A percentile compares a stretch with the other conserved stretches of the same genome.
These are phyloP conservation scores for Fusarium proliferatum DNA, from an alignment of 2,329 filamentous ascomycete genomes.

Conservation along the genomic window DNA sequence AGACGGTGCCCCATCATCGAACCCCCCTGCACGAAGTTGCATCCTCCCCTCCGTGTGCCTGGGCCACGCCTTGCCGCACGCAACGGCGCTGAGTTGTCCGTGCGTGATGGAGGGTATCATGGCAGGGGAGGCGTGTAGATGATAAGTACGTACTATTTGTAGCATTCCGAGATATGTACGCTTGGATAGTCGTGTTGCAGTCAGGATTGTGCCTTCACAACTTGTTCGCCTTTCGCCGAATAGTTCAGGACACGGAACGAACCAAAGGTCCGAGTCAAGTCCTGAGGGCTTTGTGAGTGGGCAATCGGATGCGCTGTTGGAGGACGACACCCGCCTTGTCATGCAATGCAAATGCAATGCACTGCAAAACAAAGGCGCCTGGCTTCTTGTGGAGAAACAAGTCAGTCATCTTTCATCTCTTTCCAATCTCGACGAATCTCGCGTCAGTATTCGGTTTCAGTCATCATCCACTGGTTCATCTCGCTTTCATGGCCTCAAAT, in stretches of 20 bases:
- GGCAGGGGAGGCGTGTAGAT: slow-evolving; percentile 33
- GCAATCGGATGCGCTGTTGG: slow-evolving; percentile 26
- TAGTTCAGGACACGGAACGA: background rate
- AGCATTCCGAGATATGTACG: slow-evolving; percentile 26
- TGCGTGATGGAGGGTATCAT: slow-evolving; percentile 47
- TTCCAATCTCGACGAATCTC: slow-evolving; percentile 36
- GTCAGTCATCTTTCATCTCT: slow-evolving; percentile 16
- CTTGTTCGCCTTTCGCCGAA: slow-evolving; percentile 17
- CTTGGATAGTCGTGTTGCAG: slow-evolving; percentile 31
- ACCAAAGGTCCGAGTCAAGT: slow-evolving; percentile 1
- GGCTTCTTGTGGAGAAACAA: slow-evolving; percentile 27
- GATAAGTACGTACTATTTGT: slow-evolving; percentile 6
- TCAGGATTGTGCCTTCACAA: slow-evolving; percentile 8
- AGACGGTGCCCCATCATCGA: slow-evolving; percentile 58
- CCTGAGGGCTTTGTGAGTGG: slow-evolving; percentile 23
- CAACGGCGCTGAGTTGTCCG: slow-evolving; percentile 47
- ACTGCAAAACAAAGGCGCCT: slow-evolving; percentile 24
- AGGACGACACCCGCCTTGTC: slow-evolving; percentile 30
- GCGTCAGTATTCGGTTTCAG: slow-evolving; percentile 23
- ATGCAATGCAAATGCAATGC: slow-evolving; percentile 41
- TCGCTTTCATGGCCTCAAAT: slow-evolving; percentile 28
- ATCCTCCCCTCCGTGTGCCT: slow-evolving; percentile 39
- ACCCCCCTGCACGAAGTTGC: slow-evolving; percentile 33
- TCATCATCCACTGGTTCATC: slow-evolving; percentile 29
- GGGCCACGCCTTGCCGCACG: slow-evolving; percentile 39